These are phyloP conservation scores for Ceratonia siliqua DNA, from an alignment of 306 rosid species.

Conservation along the genomic window DNA sequence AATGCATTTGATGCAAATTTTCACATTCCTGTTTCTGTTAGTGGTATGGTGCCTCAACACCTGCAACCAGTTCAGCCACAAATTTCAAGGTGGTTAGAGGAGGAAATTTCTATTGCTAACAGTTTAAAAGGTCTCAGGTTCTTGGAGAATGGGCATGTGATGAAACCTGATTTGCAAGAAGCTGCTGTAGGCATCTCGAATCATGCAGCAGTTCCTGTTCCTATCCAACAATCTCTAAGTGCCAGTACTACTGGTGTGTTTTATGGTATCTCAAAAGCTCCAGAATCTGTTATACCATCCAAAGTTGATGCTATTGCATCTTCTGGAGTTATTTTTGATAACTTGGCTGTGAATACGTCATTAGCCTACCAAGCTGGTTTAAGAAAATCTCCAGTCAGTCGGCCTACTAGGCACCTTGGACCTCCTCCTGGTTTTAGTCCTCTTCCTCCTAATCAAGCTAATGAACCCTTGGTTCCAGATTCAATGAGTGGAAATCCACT, in stretches of 20 bases:
- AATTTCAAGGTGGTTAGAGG: constrained; percentile 57
- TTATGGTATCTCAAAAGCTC: constrained; percentile 50
- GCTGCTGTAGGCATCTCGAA: constrained; percentile 38
- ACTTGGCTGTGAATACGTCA: constrained; percentile 39
- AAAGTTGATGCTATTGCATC: constrained; percentile 49
- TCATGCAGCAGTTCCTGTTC: constrained; percentile 42
- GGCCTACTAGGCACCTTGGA: constrained; percentile 87
- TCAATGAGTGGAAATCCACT: constrained; percentile 55
- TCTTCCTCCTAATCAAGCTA: constrained; percentile 57
- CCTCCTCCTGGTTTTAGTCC: constrained; percentile 95
- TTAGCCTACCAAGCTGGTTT: constrained; percentile 48
- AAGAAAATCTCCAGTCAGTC: constrained; percentile 65
- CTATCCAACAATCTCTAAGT: constrained; percentile 55
- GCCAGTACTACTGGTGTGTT: constrained; percentile 34
- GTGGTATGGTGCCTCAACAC: constrained; percentile 50
- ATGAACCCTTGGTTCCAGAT: constrained; percentile 55
- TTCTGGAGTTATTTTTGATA: constrained; percentile 43
- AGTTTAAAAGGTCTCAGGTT: constrained; percentile 64
- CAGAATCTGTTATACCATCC: constrained; percentile 47
- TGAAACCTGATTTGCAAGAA: constrained; percentile 56
- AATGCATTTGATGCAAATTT: constrained; percentile 42
- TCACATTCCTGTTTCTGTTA: constrained; percentile 44
- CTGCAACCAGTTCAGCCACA: constrained; percentile 56
- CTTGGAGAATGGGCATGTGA: constrained; percentile 63
- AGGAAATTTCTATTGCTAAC: constrained; percentile 56